A percentile compares a stretch with the other conserved stretches of the same genome.
phyloP scores from a whole-genome alignment of 768 basidiomycete species.

The Kwoniella heveanensis region DNA sequence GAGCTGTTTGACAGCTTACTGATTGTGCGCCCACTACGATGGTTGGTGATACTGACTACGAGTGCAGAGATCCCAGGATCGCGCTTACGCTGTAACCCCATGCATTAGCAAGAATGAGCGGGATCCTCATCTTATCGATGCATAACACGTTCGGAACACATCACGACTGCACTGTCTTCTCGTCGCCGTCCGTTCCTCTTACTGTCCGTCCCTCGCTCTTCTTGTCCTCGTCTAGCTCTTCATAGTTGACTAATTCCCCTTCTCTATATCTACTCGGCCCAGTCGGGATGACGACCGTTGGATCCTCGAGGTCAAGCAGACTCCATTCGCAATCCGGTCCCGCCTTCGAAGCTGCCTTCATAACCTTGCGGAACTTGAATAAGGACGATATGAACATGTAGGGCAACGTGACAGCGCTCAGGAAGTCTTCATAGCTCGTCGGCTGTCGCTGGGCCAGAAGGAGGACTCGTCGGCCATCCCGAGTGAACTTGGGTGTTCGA shows the following conservation, averaged over 20 bases:
- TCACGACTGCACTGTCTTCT: neutral
- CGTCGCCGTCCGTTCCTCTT: neutral
- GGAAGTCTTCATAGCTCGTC: neutral
- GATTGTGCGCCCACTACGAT: too few species aligned
- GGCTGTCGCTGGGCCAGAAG: neutral
- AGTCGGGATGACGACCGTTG: constrained; percentile 2
- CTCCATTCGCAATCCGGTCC: constrained; percentile 4
- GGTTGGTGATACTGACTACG: too few species aligned
- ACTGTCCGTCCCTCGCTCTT: neutral
- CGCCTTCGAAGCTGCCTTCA: neutral
- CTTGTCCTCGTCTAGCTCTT: constrained; percentile 4
- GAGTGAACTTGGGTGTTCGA: neutral
- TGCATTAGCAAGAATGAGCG: too few species aligned
- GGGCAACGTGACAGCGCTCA: neutral
- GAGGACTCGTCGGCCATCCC: neutral
- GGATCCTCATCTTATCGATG: too few species aligned
- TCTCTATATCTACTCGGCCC: neutral
- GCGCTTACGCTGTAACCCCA: too few species aligned
- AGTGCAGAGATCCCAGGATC: too few species aligned
- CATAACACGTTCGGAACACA: neutral
- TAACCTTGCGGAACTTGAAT: neutral
- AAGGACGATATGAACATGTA: neutral
- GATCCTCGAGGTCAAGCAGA: neutral
- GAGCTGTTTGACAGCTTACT: too few species aligned
- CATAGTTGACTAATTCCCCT: neutral